phyloP scores from a whole-genome alignment of 179 eudicot genomes.

The Silene vulgaris region DNA sequence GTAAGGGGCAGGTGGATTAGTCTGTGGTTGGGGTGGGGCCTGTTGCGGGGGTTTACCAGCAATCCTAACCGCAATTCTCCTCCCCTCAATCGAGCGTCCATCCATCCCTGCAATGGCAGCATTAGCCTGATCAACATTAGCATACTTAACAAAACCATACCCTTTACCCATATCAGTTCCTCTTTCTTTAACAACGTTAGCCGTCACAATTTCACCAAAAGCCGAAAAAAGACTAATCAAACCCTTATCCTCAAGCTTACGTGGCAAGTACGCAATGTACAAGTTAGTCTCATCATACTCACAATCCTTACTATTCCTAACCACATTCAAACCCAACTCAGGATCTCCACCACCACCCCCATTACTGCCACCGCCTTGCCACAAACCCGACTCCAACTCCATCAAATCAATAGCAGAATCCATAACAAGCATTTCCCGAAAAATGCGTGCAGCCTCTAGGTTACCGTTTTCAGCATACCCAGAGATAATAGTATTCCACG shows the following conservation, averaged over 20 bases:
- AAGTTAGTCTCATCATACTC: slow-evolving; percentile 56
- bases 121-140: slow-evolving; percentile 49
- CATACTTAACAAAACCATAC: slow-evolving; percentile 79
- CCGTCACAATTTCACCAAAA: slow-evolving; percentile 68
- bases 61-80: slow-evolving; percentile 64
- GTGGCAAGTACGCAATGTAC: slow-evolving; percentile 70
- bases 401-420: no score
- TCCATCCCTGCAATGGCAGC: slow-evolving; percentile 57
- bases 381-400: no score
- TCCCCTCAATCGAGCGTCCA: slow-evolving; percentile 63
- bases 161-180: slow-evolving; percentile 72
- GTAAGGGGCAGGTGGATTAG: slow-evolving; percentile 45
- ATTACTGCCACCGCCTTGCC: neutral
- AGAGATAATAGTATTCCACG: slow-evolving; percentile 37
- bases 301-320: slow-evolving; percentile 52
- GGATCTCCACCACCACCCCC: slow-evolving; percentile 42
- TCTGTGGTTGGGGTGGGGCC: slow-evolving; percentile 57
- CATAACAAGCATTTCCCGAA: neutral
- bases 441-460: neutral
- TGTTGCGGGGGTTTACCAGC: slow-evolving; percentile 80
- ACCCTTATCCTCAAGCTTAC: slow-evolving; percentile 57
- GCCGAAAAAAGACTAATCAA: slow-evolving; percentile 55
- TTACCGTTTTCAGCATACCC: slow-evolving; percentile 17
- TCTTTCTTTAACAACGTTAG: slow-evolving; percentile 60
- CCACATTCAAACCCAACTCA: slow-evolving; percentile 40